Conservation (phyloP, 345 rosid genomes). For the Citrus reticulata region DNA sequence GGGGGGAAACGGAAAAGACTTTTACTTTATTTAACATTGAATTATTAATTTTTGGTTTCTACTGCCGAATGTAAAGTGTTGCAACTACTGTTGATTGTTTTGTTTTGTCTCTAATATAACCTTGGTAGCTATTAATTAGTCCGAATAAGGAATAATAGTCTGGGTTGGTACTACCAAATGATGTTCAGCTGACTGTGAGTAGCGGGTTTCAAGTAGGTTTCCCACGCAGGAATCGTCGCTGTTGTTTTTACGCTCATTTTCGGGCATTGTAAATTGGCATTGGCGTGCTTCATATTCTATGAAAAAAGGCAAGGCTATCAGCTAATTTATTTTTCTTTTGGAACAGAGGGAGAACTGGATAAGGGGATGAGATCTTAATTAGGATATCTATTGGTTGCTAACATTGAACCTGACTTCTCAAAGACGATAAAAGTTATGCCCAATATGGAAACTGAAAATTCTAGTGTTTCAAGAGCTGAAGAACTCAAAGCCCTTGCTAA, state of each 20-base stretch:
- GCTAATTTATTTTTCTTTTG: not conserved
- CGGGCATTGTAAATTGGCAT: not conserved
- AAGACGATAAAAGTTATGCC: constrained; percentile 13
- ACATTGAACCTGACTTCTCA: not conserved
- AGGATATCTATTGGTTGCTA: constrained; percentile 7
- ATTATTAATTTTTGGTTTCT: not conserved
- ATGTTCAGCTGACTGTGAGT: too few species aligned
- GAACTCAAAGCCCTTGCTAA: constrained; percentile 49
- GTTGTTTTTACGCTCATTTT: not conserved
- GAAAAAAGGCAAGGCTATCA: not conserved
- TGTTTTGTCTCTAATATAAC: too few species aligned
- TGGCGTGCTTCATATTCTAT: not conserved
- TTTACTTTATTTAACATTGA: not conserved
- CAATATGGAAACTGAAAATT: constrained; percentile 39
- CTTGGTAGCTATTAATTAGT: too few species aligned
- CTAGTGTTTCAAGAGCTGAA: constrained; percentile 39
- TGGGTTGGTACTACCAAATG: too few species aligned
- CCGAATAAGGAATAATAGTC: too few species aligned
- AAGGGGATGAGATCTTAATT: not conserved
- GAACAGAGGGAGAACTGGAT: not conserved
- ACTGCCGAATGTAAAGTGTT: not conserved
- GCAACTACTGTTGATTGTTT: too few species aligned
- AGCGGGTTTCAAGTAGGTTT: too few species aligned
- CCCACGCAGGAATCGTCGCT: not conserved
- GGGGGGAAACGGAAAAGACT: too few species aligned